Base-by-base conservation (phyloP, 805 yeast species). In the Kazachstania taianensis region DNA sequence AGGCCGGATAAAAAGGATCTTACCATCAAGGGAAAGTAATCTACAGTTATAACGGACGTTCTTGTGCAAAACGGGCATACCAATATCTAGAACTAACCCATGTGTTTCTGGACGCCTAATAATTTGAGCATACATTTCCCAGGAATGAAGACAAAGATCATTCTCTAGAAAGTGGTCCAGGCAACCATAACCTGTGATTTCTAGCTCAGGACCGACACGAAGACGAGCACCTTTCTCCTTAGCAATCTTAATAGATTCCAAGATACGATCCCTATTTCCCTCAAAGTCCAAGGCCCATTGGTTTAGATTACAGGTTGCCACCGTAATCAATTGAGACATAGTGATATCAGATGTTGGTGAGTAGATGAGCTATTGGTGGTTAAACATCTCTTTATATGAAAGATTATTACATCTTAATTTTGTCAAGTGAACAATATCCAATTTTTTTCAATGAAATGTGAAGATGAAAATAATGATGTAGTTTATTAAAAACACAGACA, bases 221-320 rank as follows among this genome's bases (percentile, higher is more conserved):
- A 94, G 69, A 14, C 67, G 64, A 0, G 99, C 94, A 12, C 84
- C 83, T 41, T 63, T 69, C 20, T 61, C 57, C 52, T 87, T 92
- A 36, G 99, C 95, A 35, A 72, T 66, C 16, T 53, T 55, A 50
- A 92, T 89, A 37, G 94, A 80, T 51, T 80, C 79, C 17, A 92
- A 50, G 43, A 92, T 89, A 39, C 99, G 69, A 53, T 87, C 95
- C 36, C 96, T 70, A 60, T 92, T 92, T 5, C 98, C 99, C 58
- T 89, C 97, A 58, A 85, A 92, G 57, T 92, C 99, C 37, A 92
- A 67, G 0, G 98, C 96, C 99, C 99, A 92, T 70, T 92, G 99
- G 63, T 92, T 92, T 44, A 92, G 69, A 50, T 87, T 85, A 61
- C 97, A 89, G 1, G 97, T 87, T 1, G 97, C 87, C 25, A 89